These are phyloP conservation scores for Trypanosoma melophagium DNA, from an alignment of 208 protist species.

Conservation along the genomic window DNA sequence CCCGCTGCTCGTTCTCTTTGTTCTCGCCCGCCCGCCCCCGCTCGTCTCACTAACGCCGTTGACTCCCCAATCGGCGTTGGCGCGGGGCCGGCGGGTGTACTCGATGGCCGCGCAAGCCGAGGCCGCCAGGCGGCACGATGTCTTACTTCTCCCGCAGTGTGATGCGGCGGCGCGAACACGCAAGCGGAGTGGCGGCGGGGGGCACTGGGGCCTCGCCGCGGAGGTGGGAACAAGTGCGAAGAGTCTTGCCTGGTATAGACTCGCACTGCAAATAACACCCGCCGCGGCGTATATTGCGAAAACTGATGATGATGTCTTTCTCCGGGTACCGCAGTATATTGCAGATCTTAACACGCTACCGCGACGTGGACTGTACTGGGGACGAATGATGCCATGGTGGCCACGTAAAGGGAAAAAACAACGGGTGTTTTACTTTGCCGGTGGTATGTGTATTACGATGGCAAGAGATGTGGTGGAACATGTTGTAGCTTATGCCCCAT, in stretches of 20 bases:
- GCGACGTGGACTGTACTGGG: conserved; percentile 21
- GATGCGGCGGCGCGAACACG: conserved; percentile 29
- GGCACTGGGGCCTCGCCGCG: conserved; percentile 33
- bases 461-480: conserved; percentile 11
- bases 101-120: conserved; percentile 33
- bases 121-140: conserved; percentile 30
- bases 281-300: conserved; percentile 45
- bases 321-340: conserved; percentile 49
- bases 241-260: conserved; percentile 35
- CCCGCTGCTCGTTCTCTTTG: conserved; percentile 30
- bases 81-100: conserved; percentile 4
- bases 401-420: conserved; percentile 1
- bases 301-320: conserved; percentile 51
- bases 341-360: conserved; percentile 32
- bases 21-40: conserved; percentile 1
- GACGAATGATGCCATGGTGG: conserved; percentile 12
- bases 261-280: conserved; percentile 37
- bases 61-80: too few species aligned
- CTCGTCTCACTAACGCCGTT: too few species aligned
- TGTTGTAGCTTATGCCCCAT: conserved; percentile 6
- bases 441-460: conserved; percentile 28
- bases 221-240: conserved; percentile 49
- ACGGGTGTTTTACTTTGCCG: conserved; percentile 17
- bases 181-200: conserved; percentile 27
- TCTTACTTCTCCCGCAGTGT: conserved; percentile 30